Evolutionary conservation across 2,329 filamentous ascomycete species (phyloP), one percentile per base, ranked within the genome.

Genomic region (Ophiobolus disseminans): DNA sequence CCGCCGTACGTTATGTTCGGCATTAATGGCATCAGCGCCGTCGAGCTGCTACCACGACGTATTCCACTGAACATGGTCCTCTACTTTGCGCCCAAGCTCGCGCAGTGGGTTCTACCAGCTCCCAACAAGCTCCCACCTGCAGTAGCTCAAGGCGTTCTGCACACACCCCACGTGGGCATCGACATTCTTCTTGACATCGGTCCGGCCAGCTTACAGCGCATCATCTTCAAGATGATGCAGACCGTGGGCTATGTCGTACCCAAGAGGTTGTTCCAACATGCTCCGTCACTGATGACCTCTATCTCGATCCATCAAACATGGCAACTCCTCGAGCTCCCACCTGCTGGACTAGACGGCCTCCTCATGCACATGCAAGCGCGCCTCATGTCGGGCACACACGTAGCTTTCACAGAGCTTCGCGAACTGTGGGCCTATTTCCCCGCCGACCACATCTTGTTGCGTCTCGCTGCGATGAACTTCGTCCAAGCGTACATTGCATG

Each of bases 1-100:
- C 53, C 61, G 7, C 66, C 66, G 2, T 65, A 60, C 39, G 56
- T 60, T 32, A 22, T 58, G n/a, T 60, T 68, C 41, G 58, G 44
- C 32, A 58, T 67, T 14, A 37, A 53, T 13, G 57, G 57, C 13
- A 22, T 30, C 5, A 49, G 57, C 23, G 21, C 54, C 8, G 48
- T 40, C n/a, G 20, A 37, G 4, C 35, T 46, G 2, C 52, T 67
- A 13, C 62, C 63, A 11, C 31, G 45, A 1, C 52, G 37, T n/a
- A 60, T 68, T 17, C 59, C 63, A 5, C 44, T 63, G 3, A 41
- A 40, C 5, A 37, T 63, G 1, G 52, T 60, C 21, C 37, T 66
- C 0, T 58, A 65, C 46, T 66, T 62, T 47, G 52, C 49, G 1
- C 65, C 65, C 13, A 54, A 43, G 5, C 40, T 67, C 2, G 34